phyloP scores from a whole-genome alignment of 2,329 filamentous ascomycete species.

The Neofusicoccum umdonicola region DNA sequence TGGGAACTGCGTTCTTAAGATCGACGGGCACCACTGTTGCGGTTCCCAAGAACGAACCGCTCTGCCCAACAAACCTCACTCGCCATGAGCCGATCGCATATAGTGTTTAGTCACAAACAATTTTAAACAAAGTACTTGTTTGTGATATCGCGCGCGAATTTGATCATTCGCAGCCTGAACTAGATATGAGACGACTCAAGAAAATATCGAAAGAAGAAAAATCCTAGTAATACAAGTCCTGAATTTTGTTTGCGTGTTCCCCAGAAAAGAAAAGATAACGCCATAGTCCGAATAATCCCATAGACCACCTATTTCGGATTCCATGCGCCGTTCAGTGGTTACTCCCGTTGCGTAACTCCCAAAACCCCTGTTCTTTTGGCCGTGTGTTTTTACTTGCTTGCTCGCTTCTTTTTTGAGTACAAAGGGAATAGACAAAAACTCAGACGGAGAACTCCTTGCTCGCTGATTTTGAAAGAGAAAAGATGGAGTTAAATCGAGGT shows the following conservation, averaged over 20 bases:
- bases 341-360: not conserved
- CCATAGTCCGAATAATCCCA: not conserved
- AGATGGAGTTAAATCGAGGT: not conserved
- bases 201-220: not conserved
- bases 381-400: not conserved
- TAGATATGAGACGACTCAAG: not conserved
- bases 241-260: not conserved
- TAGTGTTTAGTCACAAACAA: too few relatives aligned
- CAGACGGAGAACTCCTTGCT: not conserved
- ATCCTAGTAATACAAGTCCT: constrained; percentile 1
- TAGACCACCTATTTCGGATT: not conserved
- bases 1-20: too few relatives aligned
- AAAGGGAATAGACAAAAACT: not conserved
- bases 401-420: not conserved
- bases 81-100: too few relatives aligned
- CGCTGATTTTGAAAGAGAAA: not conserved
- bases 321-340: not conserved
- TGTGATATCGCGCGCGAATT: not conserved
- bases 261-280: not conserved
- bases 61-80: too few relatives aligned
- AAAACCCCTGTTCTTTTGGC: not conserved
- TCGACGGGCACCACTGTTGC: too few relatives aligned
- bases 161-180: not conserved
- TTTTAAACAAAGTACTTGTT: too few relatives aligned
- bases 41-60: too few relatives aligned